phyloP scores from a whole-genome alignment of 306 rosid species.

The Glycine latifolia region DNA sequence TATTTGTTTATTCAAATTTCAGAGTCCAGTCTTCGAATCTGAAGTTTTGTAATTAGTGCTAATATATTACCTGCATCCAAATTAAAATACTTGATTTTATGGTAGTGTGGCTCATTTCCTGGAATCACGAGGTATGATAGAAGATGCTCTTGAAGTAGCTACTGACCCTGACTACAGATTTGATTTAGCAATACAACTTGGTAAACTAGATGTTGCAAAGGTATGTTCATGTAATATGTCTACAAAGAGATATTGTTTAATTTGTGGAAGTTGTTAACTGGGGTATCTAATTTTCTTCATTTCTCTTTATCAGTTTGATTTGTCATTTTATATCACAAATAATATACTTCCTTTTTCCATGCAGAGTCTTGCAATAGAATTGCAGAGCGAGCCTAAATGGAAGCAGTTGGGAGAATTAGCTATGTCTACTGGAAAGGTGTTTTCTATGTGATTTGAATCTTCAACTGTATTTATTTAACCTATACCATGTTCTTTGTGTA shows the following conservation, averaged over 20 bases:
- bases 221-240: conserved; percentile 55
- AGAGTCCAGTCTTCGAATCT: conserved; percentile 28
- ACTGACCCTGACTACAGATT: conserved; percentile 97
- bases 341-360: conserved; percentile 27
- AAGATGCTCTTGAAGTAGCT: conserved; percentile 97
- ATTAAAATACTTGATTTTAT: conserved; percentile 44
- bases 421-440: conserved; percentile 93
- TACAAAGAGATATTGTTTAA: conserved; percentile 27
- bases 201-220: conserved; percentile 92
- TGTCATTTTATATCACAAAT: conserved; percentile 34
- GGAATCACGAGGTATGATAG: conserved; percentile 99
- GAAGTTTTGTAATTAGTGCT: conserved; percentile 22
- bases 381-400: conserved; percentile 95
- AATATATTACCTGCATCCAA: conserved; percentile 42
- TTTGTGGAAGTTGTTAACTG: conserved; percentile 35
- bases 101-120: conserved; percentile 93
- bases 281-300: conserved; percentile 4
- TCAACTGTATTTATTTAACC: conserved; percentile 12
- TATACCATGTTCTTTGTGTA: not conserved
- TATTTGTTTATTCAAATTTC: conserved; percentile 27
- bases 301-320: conserved; percentile 38
- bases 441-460: conserved; percentile 38
- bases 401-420: conserved; percentile 99
- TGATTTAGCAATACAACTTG: conserved; percentile 95
- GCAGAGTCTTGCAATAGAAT: conserved; percentile 83